Evolutionary conservation across 257 asterid genomes (phyloP).

Genomic region (Solanum chiquidenum): DNA sequence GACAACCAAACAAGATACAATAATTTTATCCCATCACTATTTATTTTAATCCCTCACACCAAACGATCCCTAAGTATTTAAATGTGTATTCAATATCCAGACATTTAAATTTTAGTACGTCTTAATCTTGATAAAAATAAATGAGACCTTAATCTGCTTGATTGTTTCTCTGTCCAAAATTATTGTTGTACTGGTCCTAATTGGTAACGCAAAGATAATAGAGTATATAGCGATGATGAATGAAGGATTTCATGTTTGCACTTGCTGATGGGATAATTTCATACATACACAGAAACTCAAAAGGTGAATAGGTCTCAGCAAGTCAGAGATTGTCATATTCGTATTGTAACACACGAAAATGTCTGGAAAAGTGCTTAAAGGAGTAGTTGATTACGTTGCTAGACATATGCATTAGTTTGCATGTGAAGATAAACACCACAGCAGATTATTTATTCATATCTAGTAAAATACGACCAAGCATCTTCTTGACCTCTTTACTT

Average conservation of each 20-base stretch:
- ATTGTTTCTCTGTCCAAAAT: background rate
- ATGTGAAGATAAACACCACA: background rate
- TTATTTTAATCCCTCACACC: too few species aligned
- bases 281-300: background rate
- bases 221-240: background rate
- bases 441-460: background rate
- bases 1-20: too few species aligned
- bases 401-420: background rate
- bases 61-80: too few species aligned
- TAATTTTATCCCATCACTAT: too few species aligned
- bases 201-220: background rate
- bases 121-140: background rate
- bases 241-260: background rate
- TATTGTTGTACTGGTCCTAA: background rate
- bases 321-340: background rate
- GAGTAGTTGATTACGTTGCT: background rate
- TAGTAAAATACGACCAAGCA: background rate
- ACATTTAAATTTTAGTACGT: background rate
- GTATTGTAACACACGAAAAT: background rate
- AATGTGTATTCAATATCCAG: background rate
- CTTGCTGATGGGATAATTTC: background rate
- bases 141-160: background rate
- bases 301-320: background rate
- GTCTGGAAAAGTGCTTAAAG: background rate
- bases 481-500: conserved; percentile 10